phyloP scores from a whole-genome alignment of 176 grass and related monocot genomes.

The Aegilops sharonensis region DNA sequence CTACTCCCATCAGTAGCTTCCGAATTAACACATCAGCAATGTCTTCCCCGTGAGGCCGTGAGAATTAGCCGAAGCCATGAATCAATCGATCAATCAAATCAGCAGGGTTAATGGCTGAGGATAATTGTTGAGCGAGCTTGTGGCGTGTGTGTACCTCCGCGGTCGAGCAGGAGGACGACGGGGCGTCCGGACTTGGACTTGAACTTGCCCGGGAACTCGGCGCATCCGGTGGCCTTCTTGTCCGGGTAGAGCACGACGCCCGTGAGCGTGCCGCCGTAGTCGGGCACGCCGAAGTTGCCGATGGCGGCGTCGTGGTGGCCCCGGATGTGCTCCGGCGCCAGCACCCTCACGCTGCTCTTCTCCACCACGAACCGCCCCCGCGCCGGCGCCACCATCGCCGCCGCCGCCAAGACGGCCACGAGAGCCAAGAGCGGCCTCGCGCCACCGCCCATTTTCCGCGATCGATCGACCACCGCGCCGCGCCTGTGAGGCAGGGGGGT shows the following conservation, averaged over 20 bases:
- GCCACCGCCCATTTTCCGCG: not conserved
- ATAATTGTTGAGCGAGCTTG: not conserved
- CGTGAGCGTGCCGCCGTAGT: constrained; percentile 86
- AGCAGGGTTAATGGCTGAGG: not conserved
- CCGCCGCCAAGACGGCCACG: no score
- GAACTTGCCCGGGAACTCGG: constrained; percentile 54
- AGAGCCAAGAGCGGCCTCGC: not conserved
- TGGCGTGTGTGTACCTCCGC: constrained; percentile 52
- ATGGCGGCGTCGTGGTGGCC: constrained; percentile 87
- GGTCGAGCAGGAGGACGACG: constrained; percentile 84
- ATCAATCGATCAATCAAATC: not conserved
- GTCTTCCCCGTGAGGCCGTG: no score
- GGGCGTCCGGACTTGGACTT: constrained; percentile 68
- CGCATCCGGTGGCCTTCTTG: constrained; percentile 65
- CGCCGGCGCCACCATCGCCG: not conserved
- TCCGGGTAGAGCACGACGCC: constrained; percentile 81
- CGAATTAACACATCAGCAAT: not conserved
- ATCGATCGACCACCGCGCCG: no score
- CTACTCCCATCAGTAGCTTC: no score
- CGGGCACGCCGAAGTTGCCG: constrained; percentile 90
- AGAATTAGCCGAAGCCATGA: not conserved
- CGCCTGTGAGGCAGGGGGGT: not conserved
- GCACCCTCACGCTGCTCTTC: constrained; percentile 80
- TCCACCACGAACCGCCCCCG: constrained; percentile 77
- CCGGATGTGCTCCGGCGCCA: constrained; percentile 70